These are phyloP conservation scores for Nyssa sinensis DNA, from an alignment of 148 eudicot genomes.

Conservation along the genomic window DNA sequence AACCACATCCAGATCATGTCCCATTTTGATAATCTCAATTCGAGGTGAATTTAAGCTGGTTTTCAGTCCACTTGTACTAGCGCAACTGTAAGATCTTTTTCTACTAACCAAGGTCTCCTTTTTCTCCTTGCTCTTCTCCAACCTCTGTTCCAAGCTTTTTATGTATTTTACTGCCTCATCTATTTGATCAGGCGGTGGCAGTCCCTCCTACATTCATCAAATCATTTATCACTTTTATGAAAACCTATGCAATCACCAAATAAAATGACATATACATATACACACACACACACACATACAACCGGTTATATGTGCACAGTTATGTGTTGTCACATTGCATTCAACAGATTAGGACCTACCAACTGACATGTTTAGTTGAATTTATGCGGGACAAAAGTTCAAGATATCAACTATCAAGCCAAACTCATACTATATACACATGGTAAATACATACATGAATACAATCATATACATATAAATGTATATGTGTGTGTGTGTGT, in stretches of 20 bases:
- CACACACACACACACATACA: too few species aligned
- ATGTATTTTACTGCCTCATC: slow-evolving; percentile 64
- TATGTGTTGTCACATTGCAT: too few species aligned
- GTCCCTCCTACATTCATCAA: slow-evolving; percentile 31
- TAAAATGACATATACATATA: background rate
- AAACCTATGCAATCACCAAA: background rate
- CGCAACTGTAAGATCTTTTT: background rate
- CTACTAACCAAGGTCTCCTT: slow-evolving; percentile 26
- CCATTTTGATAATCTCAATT: slow-evolving; percentile 43
- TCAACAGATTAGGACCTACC: too few species aligned
- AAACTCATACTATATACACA: too few species aligned
- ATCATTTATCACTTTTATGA: background rate
- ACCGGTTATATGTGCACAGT: background rate
- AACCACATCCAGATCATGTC: slow-evolving; percentile 35
- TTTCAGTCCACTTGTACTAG: background rate
- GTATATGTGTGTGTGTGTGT: too few species aligned
- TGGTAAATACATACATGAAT: too few species aligned
- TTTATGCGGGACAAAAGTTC: too few species aligned
- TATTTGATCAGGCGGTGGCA: slow-evolving; percentile 55
- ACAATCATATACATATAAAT: too few species aligned
- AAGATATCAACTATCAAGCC: too few species aligned
- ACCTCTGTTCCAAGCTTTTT: slow-evolving; percentile 36
- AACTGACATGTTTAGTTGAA: too few species aligned
- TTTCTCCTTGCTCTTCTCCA: slow-evolving; percentile 39
- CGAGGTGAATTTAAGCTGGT: slow-evolving; percentile 29